Base-by-base conservation (phyloP, 352 stramenopile species). In the Phytophthora capsici region DNA sequence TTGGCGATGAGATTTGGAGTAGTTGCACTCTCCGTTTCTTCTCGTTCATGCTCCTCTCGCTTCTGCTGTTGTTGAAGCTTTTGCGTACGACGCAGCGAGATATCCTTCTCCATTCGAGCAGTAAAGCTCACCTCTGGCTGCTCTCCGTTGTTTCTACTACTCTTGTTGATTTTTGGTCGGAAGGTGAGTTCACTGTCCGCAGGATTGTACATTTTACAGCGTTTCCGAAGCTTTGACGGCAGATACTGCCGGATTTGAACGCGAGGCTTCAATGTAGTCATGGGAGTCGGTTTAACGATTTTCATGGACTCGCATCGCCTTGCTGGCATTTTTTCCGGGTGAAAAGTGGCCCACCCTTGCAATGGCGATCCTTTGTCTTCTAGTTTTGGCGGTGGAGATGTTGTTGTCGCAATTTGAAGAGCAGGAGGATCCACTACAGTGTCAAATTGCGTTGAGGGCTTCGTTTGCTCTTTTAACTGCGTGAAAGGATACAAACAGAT, bases 131-230 rank as follows among this genome's bases (percentile, higher is more conserved):
- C 54, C 4, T 50, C 52, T 6, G 32, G 26, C 14, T 57, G 32
- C 17, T 57, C 48, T 19, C 44, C 37, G 10, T 63, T 62, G 34
- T 17, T 16, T 48, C 16, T 20, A 22, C 40, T 44, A 23, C 47
- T 40, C 41, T 63, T 57, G 71, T 89, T 89, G 59, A 89, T 87
- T 53, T 71, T 86, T 10, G 80, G 78, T 7, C 69, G 70, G 37
- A 87, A 89, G 4, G 78, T 83, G 10, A 83, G 63, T 22, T 87
- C 75, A 3, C 38, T 61, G 4, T 78, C 66, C 6, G 67, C 66
- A 12, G 69, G 55, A 12, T 73, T 64, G 58, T 75, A 53, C 25
- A 51, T 23, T 20, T 53, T 51, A 46, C 49, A 60, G 40, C 63
- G 56, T 28, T 66, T 34, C 12, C 62, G 57, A 12, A 62, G 22